phyloP scores from a whole-genome alignment of 2,329 filamentous ascomycete species.

The Nothophaeocryptopus gaeumannii region DNA sequence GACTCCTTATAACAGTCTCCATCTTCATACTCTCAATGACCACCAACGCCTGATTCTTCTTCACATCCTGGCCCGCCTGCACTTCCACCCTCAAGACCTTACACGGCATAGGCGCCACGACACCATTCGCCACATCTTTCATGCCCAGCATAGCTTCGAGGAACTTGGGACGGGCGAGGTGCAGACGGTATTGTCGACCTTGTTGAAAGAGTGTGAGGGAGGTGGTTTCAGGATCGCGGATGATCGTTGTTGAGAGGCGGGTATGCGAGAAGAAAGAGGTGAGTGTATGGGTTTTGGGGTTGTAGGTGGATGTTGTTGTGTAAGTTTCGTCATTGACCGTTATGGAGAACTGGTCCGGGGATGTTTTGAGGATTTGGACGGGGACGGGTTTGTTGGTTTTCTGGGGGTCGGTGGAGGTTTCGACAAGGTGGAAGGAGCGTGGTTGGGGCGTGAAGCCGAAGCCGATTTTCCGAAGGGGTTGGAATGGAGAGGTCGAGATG shows the following conservation, averaged over 20 bases:
- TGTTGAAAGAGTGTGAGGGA: constrained; percentile 68
- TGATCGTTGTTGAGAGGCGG: constrained; percentile 74
- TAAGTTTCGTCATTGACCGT: constrained; percentile 38
- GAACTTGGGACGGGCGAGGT: constrained; percentile 66
- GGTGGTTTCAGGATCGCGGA: constrained; percentile 61
- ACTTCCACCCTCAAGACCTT: constrained; percentile 92
- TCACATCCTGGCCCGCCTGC: constrained; percentile 73
- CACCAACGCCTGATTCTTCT: constrained; percentile 81
- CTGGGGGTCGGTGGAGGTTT: constrained; percentile 44
- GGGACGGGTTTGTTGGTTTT: constrained; percentile 35
- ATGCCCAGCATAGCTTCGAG: constrained; percentile 81
- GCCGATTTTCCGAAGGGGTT: constrained; percentile 43
- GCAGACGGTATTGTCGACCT: constrained; percentile 57
- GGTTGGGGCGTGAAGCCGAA: constrained; percentile 61
- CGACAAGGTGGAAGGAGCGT: constrained; percentile 58
- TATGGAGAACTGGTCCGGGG: constrained; percentile 52
- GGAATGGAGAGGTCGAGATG: constrained; percentile 21
- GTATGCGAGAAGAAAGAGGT: constrained; percentile 79
- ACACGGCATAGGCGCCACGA: constrained; percentile 94
- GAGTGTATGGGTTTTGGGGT: constrained; percentile 50
- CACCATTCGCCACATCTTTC: constrained; percentile 76
- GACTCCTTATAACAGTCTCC: constrained; percentile 55
- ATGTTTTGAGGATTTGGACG: constrained; percentile 53
- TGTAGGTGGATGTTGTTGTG: constrained; percentile 44
- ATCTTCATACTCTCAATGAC: constrained; percentile 61